Conservation (phyloP, 305 asterid genomes). For the Euphrasia arctica region DNA sequence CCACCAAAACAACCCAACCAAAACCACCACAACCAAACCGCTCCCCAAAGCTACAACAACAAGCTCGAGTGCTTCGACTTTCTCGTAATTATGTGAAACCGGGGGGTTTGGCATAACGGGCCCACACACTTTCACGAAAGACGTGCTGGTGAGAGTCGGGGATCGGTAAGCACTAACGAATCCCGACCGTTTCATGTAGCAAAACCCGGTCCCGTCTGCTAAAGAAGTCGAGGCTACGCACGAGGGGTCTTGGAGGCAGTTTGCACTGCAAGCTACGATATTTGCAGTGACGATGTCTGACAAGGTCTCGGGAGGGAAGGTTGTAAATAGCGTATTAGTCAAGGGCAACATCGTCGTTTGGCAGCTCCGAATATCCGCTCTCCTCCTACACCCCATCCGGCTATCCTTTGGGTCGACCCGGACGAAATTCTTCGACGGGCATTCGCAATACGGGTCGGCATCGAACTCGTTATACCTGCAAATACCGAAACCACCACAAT, state of each 20-base stretch:
- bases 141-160: slow-evolving; percentile 58
- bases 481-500: slow-evolving; percentile 69
- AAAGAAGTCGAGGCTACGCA: slow-evolving; percentile 64
- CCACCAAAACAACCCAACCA: slow-evolving; percentile 38
- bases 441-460: slow-evolving; percentile 44
- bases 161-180: slow-evolving; percentile 63
- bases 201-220: slow-evolving; percentile 66
- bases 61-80: slow-evolving; percentile 27
- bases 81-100: slow-evolving; percentile 14
- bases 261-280: slow-evolving; percentile 42
- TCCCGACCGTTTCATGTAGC: slow-evolving; percentile 43
- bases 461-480: slow-evolving; percentile 48
- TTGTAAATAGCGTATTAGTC: slow-evolving; percentile 52
- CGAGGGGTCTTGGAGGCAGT: slow-evolving; percentile 39
- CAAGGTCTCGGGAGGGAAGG: slow-evolving; percentile 42
- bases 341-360: slow-evolving; percentile 41
- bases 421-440: slow-evolving; percentile 64
- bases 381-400: slow-evolving; percentile 60
- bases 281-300: slow-evolving; percentile 37
- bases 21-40: slow-evolving; percentile 36
- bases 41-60: slow-evolving; percentile 37
- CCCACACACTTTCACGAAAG: slow-evolving; percentile 60
- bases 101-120: slow-evolving; percentile 44
- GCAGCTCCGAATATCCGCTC: slow-evolving; percentile 42
- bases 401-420: slow-evolving; percentile 42